These are phyloP conservation scores for Magnolia sinica DNA, from an alignment of 164 flowering plant genomes.

Conservation along the genomic window DNA sequence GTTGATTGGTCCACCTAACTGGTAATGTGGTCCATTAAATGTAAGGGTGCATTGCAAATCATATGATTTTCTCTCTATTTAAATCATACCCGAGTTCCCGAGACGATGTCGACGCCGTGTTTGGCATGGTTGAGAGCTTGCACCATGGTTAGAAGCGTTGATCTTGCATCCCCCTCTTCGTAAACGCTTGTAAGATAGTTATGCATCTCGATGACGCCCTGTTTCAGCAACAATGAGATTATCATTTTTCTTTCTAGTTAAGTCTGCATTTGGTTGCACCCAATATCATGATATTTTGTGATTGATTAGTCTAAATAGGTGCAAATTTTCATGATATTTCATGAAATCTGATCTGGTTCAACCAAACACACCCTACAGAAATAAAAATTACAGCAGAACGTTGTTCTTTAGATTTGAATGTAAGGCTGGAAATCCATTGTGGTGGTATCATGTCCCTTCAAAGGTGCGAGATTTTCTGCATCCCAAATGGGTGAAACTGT, in stretches of 20 bases:
- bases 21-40: too few relatives aligned
- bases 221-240: slow-evolving; percentile 7
- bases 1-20: too few relatives aligned
- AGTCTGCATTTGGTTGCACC: background rate
- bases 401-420: too few relatives aligned
- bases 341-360: background rate
- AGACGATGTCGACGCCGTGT: slow-evolving; percentile 89
- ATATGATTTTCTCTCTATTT: background rate
- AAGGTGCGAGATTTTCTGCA: background rate
- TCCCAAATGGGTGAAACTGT: background rate
- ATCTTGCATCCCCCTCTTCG: slow-evolving; percentile 97
- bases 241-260: background rate
- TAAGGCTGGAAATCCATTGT: background rate
- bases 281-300: background rate
- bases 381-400: background rate
- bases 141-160: slow-evolving; percentile 88
- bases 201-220: slow-evolving; percentile 94
- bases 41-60: background rate
- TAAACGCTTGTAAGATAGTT: slow-evolving; percentile 94
- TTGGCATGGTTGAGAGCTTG: slow-evolving; percentile 98
- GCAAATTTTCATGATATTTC: background rate
- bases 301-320: background rate
- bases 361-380: too few relatives aligned
- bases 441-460: background rate
- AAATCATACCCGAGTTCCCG: slow-evolving; percentile 76